phyloP scores from a whole-genome alignment of 2,329 filamentous ascomycete genomes.

The Verticillium isaacii region DNA sequence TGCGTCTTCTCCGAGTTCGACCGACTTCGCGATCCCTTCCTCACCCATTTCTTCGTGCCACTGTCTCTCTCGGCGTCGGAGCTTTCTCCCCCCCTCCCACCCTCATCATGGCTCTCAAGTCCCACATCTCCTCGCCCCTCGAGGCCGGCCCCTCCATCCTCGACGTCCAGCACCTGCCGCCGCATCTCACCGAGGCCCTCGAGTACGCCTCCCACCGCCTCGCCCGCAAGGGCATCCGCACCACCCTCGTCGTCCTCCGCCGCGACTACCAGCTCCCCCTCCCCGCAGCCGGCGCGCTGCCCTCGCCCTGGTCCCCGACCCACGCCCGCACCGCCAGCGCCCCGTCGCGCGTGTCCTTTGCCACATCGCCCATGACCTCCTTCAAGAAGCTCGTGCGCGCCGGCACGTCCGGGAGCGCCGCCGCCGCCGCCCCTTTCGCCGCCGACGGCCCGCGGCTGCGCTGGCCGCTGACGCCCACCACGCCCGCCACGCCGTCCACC shows the following conservation, averaged over 20 bases:
- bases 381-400: slow-evolving; percentile 3
- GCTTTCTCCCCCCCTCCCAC: no score
- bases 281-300: not conserved
- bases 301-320: slow-evolving; percentile 18
- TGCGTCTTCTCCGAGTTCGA: no score
- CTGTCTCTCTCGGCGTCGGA: not conserved
- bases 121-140: slow-evolving; percentile 56
- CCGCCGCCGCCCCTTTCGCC: not conserved
- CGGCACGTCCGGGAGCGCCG: not conserved
- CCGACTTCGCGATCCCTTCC: not conserved
- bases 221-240: slow-evolving; percentile 47
- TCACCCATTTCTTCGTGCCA: not conserved
- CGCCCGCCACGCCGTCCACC: slow-evolving; percentile 26
- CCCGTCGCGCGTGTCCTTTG: not conserved
- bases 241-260: slow-evolving; percentile 54
- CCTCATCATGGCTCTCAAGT: slow-evolving; percentile 29
- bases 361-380: slow-evolving; percentile 12
- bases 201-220: slow-evolving; percentile 54
- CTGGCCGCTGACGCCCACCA: slow-evolving; percentile 38
- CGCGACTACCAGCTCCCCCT: slow-evolving; percentile 52
- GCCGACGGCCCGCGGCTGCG: not conserved
- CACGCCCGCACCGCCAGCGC: slow-evolving; percentile 3
- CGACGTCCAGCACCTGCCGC: slow-evolving; percentile 52
- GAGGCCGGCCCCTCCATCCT: slow-evolving; percentile 58
- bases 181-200: slow-evolving; percentile 48